Evolutionary conservation across 1,284 basidiomycete species (phyloP).

Genomic region (Athelia sp.): DNA sequence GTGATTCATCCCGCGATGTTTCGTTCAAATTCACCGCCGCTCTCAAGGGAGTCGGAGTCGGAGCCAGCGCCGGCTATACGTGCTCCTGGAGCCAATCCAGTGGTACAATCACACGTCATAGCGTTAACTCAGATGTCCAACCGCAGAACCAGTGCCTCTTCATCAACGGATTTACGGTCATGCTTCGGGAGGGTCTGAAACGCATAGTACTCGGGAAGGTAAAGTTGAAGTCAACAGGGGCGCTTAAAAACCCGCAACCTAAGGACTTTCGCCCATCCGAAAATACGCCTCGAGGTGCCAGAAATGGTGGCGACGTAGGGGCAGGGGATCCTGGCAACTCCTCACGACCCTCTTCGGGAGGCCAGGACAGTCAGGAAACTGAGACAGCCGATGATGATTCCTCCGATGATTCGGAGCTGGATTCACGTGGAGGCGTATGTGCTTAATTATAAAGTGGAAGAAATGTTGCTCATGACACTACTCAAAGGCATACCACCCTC

Average conservation of each 20-base stretch:
- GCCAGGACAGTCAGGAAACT: background rate
- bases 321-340: too few relatives aligned
- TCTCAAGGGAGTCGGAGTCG: background rate
- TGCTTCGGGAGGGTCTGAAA: background rate
- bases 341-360: too few relatives aligned
- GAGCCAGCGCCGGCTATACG: background rate
- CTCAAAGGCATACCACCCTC: background rate
- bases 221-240: background rate
- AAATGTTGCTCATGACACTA: background rate
- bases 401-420: background rate
- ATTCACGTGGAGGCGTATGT: background rate
- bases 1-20: conserved; percentile 50
- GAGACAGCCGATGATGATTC: background rate
- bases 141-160: conserved; percentile 1
- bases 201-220: background rate
- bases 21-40: background rate
- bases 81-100: background rate
- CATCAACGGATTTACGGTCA: background rate
- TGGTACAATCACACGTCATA: background rate
- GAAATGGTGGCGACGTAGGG: too few relatives aligned
- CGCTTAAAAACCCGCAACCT: background rate
- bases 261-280: too few relatives aligned
- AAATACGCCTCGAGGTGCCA: too few relatives aligned
- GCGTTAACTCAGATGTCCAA: background rate
- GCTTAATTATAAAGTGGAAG: background rate